A percentile compares a stretch with the other conserved stretches of the same genome.
Evolutionary conservation across 2,329 filamentous ascomycete species (phyloP).

Genomic region (Sphaceloma murrayae): DNA sequence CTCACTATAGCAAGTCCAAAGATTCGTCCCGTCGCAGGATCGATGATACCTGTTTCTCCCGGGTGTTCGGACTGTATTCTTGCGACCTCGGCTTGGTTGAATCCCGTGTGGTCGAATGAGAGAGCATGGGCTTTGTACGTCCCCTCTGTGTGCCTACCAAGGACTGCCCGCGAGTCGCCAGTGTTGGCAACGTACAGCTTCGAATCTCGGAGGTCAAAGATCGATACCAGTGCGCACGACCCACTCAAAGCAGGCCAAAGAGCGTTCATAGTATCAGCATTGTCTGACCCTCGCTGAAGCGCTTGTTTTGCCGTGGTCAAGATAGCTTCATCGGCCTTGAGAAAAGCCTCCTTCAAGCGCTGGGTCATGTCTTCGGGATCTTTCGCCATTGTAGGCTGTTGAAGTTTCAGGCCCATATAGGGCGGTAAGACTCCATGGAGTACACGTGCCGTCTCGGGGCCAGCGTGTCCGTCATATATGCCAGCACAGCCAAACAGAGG

Average conservation of each 20-base stretch:
- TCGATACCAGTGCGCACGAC: conserved; percentile 54
- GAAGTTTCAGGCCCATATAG: conserved; percentile 23
- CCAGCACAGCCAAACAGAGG: conserved; percentile 29
- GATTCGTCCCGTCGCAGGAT: conserved; percentile 47
- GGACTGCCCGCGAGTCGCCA: conserved; percentile 58
- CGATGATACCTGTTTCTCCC: conserved; percentile 48
- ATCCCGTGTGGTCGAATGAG: conserved; percentile 57
- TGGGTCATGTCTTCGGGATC: background rate
- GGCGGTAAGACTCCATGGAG: conserved; percentile 23
- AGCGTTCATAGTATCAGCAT: conserved; percentile 24
- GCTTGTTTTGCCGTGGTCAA: conserved; percentile 21
- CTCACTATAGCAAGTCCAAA: conserved; percentile 54
- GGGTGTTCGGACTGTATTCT: conserved; percentile 52
- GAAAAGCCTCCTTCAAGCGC: conserved; percentile 34
- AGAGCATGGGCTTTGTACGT: conserved; percentile 47
- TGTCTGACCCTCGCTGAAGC: conserved; percentile 17
- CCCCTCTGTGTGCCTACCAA: conserved; percentile 41
- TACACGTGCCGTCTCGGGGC: conserved; percentile 24
- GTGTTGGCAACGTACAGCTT: conserved; percentile 55
- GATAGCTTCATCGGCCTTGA: conserved; percentile 33
- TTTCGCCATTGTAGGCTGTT: conserved; percentile 19
- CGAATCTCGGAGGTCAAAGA: conserved; percentile 48
- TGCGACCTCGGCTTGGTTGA: conserved; percentile 49
- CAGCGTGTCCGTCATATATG: conserved; percentile 36
- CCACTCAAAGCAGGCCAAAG: conserved; percentile 40